These are phyloP conservation scores for Neospermospora avenae DNA, from an alignment of 2,329 filamentous ascomycete genomes.

Conservation along the genomic window DNA sequence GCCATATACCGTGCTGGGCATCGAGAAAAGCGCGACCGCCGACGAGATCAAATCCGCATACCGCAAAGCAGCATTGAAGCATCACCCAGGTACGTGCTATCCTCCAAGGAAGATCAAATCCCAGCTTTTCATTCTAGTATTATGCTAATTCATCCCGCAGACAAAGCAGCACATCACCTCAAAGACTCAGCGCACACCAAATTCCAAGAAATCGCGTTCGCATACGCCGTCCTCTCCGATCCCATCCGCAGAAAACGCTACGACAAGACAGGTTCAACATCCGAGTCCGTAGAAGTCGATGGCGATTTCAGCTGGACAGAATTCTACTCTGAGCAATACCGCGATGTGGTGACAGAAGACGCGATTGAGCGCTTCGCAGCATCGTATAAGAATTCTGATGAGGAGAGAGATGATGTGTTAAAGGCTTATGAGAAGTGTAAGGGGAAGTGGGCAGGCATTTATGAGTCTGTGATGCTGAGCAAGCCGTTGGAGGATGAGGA, in stretches of 20 bases:
- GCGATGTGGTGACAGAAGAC: conserved; percentile 69
- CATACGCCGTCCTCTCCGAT: conserved; percentile 90
- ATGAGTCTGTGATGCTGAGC: conserved; percentile 82
- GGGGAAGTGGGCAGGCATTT: conserved; percentile 75
- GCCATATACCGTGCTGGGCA: conserved; percentile 76
- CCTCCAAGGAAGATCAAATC: neutral
- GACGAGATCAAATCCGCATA: conserved; percentile 88
- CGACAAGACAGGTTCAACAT: conserved; percentile 84
- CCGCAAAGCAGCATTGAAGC: conserved; percentile 81
- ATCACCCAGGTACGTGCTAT: conserved; percentile 72
- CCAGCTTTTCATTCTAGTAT: neutral
- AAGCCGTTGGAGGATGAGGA: conserved; percentile 81
- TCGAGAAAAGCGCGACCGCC: conserved; percentile 67
- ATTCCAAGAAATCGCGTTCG: conserved; percentile 90
- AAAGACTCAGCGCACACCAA: conserved; percentile 71
- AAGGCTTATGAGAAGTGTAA: conserved; percentile 68
- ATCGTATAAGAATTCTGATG: conserved; percentile 80
- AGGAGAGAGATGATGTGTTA: conserved; percentile 78
- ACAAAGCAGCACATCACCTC: conserved; percentile 69
- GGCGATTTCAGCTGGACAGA: conserved; percentile 83
- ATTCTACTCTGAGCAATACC: conserved; percentile 84
- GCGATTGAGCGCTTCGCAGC: conserved; percentile 72
- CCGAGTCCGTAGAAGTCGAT: conserved; percentile 75
- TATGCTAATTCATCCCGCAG: conserved; percentile 39
- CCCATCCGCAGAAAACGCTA: conserved; percentile 77